Conservation (phyloP, 2,329 filamentous ascomycete genomes). For the Pseudovirgaria hyperparasitica region DNA sequence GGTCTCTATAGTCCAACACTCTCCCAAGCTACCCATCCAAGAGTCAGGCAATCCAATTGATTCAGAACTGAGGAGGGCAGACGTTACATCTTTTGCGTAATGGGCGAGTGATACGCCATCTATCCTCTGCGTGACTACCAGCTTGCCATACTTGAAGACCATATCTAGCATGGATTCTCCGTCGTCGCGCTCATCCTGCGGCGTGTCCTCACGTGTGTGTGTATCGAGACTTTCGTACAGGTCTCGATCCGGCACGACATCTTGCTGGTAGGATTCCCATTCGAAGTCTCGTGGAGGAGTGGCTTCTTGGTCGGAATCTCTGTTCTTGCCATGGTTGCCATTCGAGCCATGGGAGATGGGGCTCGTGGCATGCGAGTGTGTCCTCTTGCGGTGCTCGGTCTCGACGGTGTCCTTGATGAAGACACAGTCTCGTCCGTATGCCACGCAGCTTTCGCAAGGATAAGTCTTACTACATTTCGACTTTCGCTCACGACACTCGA, state of each 20-base stretch:
- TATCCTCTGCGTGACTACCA: conserved; percentile 27
- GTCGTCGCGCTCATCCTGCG: conserved; percentile 25
- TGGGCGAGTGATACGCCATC: conserved; percentile 25
- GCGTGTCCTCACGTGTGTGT: conserved; percentile 24
- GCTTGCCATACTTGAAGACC: conserved; percentile 24
- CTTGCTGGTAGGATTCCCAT: conserved; percentile 26
- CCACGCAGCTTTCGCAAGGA: conserved; percentile 26
- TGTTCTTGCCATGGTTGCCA: conserved; percentile 21
- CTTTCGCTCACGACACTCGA: conserved; percentile 25
- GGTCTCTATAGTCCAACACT: too few relatives aligned
- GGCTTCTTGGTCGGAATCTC: too few relatives aligned
- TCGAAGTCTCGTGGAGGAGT: conserved; percentile 26
- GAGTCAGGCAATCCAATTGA: too few relatives aligned
- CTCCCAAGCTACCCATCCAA: too few relatives aligned
- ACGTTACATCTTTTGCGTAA: conserved; percentile 27
- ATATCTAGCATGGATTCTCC: conserved; percentile 25
- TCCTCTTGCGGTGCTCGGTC: conserved; percentile 22
- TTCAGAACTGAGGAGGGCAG: too few relatives aligned
- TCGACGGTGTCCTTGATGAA: conserved; percentile 27
- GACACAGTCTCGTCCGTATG: conserved; percentile 24
- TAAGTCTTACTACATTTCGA: conserved; percentile 26
- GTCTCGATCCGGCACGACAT: conserved; percentile 23
- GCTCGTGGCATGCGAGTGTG: conserved; percentile 9
- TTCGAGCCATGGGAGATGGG: conserved; percentile 13
- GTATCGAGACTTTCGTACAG: conserved; percentile 23